phyloP scores from a whole-genome alignment of 495 filamentous ascomycete species.

The Chaetomidium leptoderma region DNA sequence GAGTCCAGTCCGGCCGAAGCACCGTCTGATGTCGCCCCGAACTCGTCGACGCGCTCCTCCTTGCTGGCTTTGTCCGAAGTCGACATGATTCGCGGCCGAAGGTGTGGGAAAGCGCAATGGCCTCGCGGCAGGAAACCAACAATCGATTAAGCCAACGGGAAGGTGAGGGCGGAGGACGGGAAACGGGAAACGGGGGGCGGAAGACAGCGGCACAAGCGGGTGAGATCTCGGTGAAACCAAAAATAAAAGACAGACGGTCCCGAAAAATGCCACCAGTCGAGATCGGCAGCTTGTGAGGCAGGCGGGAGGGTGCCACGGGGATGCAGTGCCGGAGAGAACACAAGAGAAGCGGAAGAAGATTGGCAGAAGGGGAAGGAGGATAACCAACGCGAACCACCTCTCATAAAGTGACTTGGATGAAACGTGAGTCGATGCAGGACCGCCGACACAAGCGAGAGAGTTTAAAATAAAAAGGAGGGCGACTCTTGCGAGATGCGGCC shows the following conservation, averaged over 20 bases:
- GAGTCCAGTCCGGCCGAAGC: conserved; percentile 24
- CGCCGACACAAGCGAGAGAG: not conserved
- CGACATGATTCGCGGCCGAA: conserved; percentile 13
- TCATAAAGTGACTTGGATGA: conserved; percentile 16
- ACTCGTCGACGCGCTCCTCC: conserved; percentile 5
- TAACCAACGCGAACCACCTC: not conserved
- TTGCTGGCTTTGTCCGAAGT: conserved; percentile 18
- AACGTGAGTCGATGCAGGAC: conserved; percentile 11
- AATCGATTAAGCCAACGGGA: not conserved
- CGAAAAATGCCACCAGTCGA: not conserved
- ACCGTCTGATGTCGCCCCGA: not conserved
- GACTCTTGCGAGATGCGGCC: not conserved
- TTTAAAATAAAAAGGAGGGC: conserved; percentile 9
- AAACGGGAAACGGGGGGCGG: not conserved
- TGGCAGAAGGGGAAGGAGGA: conserved; percentile 10
- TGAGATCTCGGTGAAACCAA: conserved; percentile 7
- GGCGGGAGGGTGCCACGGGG: conserved; percentile 17
- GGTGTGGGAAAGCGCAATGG: not conserved
- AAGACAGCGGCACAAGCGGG: not conserved
- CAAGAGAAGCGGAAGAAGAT: conserved; percentile 7
- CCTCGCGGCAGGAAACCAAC: not conserved
- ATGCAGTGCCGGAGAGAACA: conserved; percentile 14
- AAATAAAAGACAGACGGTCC: not conserved
- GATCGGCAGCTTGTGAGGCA: conserved; percentile 6
- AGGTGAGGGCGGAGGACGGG: not conserved